These are phyloP conservation scores for Cladophialophora carrionii DNA, from an alignment of 2,329 filamentous ascomycete genomes.

Conservation along the genomic window DNA sequence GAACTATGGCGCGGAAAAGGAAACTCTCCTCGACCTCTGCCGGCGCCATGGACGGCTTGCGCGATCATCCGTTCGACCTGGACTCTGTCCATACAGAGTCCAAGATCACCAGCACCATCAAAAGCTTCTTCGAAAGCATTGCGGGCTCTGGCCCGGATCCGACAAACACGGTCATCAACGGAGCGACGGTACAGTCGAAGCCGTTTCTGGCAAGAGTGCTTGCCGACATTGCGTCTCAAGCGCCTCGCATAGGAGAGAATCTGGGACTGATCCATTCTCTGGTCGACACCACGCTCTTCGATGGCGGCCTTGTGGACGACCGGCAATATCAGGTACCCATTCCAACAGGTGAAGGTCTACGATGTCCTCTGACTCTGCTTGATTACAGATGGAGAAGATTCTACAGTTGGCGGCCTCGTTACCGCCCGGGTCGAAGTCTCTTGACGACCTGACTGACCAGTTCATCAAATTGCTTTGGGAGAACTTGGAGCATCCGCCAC, in stretches of 20 bases:
- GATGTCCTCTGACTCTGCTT: slow-evolving; percentile 4
- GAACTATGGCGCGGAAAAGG: slow-evolving; percentile 25
- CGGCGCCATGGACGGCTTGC: slow-evolving; percentile 28
- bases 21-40: slow-evolving; percentile 31
- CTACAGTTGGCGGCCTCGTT: slow-evolving; percentile 38
- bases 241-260: slow-evolving; percentile 35
- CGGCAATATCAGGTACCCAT: slow-evolving; percentile 37
- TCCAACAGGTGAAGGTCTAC: background rate
- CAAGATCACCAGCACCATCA: slow-evolving; percentile 27
- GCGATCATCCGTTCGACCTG: slow-evolving; percentile 16
- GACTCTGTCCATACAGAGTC: slow-evolving; percentile 15
- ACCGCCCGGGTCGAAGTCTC: slow-evolving; percentile 37
- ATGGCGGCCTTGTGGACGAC: slow-evolving; percentile 39
- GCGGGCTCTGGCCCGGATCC: slow-evolving; percentile 33
- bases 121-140: slow-evolving; percentile 32
- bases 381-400: slow-evolving; percentile 37
- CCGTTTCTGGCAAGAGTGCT: slow-evolving; percentile 31
- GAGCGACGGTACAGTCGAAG: slow-evolving; percentile 30
- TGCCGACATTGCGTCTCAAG: slow-evolving; percentile 37
- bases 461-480: slow-evolving; percentile 43
- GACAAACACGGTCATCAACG: slow-evolving; percentile 38
- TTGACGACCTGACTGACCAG: slow-evolving; percentile 38
- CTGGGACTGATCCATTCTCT: slow-evolving; percentile 36
- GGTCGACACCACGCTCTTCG: slow-evolving; percentile 37
- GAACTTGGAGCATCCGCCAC: slow-evolving; percentile 43